phyloP scores from a whole-genome alignment of 73 alveolate genomes.

The Paramecium tetraurelia region DNA sequence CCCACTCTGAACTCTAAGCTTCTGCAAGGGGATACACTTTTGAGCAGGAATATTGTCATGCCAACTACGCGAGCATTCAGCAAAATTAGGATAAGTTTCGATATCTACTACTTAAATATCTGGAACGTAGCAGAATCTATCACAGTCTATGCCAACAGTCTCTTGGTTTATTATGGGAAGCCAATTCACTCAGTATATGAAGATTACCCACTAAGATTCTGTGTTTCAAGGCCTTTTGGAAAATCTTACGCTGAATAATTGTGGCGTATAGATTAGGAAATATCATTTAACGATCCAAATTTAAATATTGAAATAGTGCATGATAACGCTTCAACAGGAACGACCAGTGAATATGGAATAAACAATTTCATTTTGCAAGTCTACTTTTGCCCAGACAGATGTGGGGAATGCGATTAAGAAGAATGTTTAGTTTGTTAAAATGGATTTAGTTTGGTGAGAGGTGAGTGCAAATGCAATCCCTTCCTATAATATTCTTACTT shows the following conservation, averaged over 20 bases:
- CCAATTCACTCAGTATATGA: neutral
- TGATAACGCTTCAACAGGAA: neutral
- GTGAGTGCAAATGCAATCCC: neutral
- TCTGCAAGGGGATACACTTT: neutral
- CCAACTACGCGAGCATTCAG: neutral
- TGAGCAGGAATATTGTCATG: neutral
- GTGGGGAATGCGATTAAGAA: neutral
- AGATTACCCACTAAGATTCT: neutral
- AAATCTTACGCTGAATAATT: neutral
- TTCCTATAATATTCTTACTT: neutral
- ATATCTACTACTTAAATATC: neutral
- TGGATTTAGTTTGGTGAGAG: neutral
- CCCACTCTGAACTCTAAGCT: neutral
- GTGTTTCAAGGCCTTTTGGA: neutral
- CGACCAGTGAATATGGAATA: neutral
- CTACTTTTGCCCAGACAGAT: neutral
- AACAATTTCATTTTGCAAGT: neutral
- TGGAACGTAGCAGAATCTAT: constrained; percentile 2
- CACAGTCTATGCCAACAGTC: neutral
- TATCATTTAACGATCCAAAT: neutral
- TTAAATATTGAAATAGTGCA: neutral
- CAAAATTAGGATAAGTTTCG: neutral
- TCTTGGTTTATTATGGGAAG: neutral
- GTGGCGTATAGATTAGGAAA: neutral
- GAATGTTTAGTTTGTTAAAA: neutral